A percentile compares a stretch with the other conserved stretches of the same genome.
Evolutionary conservation across 305 asterid species (phyloP).

Genomic region (Fraxinus baroniana): DNA sequence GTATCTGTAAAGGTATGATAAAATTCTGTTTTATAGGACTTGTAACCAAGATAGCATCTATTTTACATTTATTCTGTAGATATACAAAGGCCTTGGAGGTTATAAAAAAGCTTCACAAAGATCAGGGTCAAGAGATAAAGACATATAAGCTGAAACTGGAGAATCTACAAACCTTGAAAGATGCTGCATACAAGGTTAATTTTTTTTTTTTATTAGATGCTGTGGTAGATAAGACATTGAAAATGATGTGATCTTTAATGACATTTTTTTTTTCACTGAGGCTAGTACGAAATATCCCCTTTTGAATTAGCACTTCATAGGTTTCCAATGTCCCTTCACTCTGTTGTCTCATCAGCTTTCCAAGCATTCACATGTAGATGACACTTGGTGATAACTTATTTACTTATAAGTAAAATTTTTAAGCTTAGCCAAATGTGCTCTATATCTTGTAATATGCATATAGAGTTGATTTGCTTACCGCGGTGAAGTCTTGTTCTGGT

Average conservation of each 20-base stretch:
- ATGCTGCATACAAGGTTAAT: conserved; percentile 89
- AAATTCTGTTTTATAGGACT: not conserved
- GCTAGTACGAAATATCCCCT: not conserved
- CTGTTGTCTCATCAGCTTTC: not conserved
- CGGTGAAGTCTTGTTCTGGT: not conserved
- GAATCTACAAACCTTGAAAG: conserved; percentile 84
- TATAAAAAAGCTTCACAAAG: conserved; percentile 95
- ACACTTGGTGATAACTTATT: not conserved
- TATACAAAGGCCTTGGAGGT: conserved; percentile 97
- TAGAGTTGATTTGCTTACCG: not conserved
- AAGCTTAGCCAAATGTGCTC: not conserved
- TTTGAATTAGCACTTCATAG: not conserved
- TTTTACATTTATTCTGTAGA: conserved; percentile 43
- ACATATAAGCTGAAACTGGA: conserved; percentile 82
- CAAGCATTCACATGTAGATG: not conserved
- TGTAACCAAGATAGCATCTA: conserved; percentile 1
- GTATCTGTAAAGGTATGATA: not conserved
- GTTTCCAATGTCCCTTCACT: not conserved
- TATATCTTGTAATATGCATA: not conserved
- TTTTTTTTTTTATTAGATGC: conserved; percentile 8
- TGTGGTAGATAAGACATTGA: not conserved
- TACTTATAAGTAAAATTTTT: not conserved
- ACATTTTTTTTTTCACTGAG: not conserved
- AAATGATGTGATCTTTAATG: not conserved
- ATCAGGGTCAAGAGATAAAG: conserved; percentile 91